Conservation (phyloP, 225 moss, liverwort and hornwort species). For the Physcomitrium patens region DNA sequence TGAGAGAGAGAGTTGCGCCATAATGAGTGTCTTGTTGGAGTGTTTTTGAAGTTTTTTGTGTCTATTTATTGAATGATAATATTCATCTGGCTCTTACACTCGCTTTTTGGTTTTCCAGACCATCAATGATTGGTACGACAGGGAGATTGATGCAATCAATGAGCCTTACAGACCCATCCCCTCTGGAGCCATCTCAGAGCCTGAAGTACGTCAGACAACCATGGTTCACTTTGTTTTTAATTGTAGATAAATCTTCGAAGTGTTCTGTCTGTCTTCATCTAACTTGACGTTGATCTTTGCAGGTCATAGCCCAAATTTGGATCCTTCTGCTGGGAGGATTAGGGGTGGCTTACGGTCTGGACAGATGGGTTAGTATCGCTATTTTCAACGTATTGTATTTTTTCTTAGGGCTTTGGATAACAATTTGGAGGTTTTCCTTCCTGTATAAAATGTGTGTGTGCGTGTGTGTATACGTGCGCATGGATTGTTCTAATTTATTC, state of each 20-base stretch:
- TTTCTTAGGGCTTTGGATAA: neutral
- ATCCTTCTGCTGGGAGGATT: constrained; percentile 86
- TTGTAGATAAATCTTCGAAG: neutral
- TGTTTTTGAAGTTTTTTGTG: constrained; percentile 14
- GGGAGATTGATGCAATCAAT: constrained; percentile 96
- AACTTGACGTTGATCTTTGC: constrained; percentile 26
- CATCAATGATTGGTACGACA: constrained; percentile 98
- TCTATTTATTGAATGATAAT: neutral
- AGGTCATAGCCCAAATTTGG: constrained; percentile 94
- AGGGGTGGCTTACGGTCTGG: constrained; percentile 77
- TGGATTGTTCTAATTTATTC: neutral
- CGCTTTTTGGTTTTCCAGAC: constrained; percentile 60
- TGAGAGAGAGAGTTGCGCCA: neutral
- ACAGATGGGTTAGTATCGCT: constrained; percentile 73
- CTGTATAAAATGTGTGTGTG: neutral
- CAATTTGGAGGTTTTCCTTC: neutral
- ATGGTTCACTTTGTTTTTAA: neutral
- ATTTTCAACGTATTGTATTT: neutral
- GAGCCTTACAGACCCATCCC: constrained; percentile 98
- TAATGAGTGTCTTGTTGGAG: neutral
- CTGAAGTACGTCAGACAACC: constrained; percentile 55
- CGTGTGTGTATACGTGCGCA: neutral
- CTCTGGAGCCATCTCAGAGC: constrained; percentile 88
- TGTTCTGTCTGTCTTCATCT: neutral
- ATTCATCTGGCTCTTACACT: constrained; percentile 28